phyloP scores from a whole-genome alignment of 495 filamentous ascomycete species.

The Pyronema domesticum region DNA sequence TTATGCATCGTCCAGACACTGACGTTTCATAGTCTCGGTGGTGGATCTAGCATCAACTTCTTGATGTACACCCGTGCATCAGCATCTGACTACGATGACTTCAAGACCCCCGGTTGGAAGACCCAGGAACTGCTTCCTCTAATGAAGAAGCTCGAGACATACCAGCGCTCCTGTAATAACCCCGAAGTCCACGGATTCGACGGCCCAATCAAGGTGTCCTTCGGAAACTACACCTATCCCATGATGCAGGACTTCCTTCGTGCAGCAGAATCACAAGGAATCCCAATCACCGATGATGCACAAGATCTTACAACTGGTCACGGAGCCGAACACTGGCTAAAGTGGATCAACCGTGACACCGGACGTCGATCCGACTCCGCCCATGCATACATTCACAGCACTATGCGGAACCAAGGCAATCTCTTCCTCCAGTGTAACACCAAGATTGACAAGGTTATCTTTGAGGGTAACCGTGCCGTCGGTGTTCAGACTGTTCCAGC shows the following conservation, averaged over 20 bases:
- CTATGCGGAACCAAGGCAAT: conserved; percentile 46
- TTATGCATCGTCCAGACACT: conserved; percentile 36
- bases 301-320: conserved; percentile 50
- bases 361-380: conserved; percentile 55
- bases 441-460: conserved; percentile 65
- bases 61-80: conserved; percentile 77
- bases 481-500: conserved; percentile 41
- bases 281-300: conserved; percentile 51
- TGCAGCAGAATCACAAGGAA: conserved; percentile 59
- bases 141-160: conserved; percentile 75
- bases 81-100: conserved; percentile 70
- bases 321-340: conserved; percentile 34
- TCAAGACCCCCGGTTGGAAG: conserved; percentile 62
- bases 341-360: conserved; percentile 50
- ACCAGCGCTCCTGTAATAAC: conserved; percentile 59
- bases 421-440: conserved; percentile 62
- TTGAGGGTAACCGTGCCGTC: conserved; percentile 50
- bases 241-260: conserved; percentile 47
- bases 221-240: conserved; percentile 42
- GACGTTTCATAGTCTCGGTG: conserved; percentile 28
- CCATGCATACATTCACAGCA: conserved; percentile 58
- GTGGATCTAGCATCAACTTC: conserved; percentile 68
- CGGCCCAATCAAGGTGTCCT: conserved; percentile 72
- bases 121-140: conserved; percentile 62
- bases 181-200: conserved; percentile 60